These are phyloP conservation scores for Volvox carteri DNA, from an alignment of 163 green algal species.

Conservation along the genomic window DNA sequence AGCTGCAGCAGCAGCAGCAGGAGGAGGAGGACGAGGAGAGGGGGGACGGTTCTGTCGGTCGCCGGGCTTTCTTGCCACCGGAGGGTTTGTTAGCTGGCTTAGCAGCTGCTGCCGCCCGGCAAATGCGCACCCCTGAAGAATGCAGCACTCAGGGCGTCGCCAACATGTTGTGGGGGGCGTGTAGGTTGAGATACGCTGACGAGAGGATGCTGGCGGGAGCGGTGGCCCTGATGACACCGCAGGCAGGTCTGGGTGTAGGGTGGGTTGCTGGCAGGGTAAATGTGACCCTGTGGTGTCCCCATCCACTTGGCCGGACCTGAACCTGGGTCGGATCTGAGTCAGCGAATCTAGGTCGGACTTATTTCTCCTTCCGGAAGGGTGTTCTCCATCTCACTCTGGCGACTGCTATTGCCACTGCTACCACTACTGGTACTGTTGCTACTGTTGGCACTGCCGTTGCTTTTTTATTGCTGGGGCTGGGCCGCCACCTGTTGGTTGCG, in stretches of 20 bases:
- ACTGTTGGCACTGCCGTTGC: too few relatives aligned
- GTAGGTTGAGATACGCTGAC: not conserved
- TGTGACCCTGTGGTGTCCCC: too few relatives aligned
- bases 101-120: not conserved
- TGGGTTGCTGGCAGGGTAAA: too few relatives aligned
- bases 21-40: not conserved
- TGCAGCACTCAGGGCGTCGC: not conserved
- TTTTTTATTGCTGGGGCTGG: too few relatives aligned
- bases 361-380: too few relatives aligned
- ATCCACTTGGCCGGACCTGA: too few relatives aligned
- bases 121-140: not conserved
- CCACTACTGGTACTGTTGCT: too few relatives aligned
- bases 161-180: conserved; percentile 36
- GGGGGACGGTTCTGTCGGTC: not conserved
- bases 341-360: too few relatives aligned
- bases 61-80: not conserved
- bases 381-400: too few relatives aligned
- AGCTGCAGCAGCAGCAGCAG: not conserved
- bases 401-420: too few relatives aligned
- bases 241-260: not conserved
- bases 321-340: too few relatives aligned
- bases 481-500: too few relatives aligned
- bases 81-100: not conserved
- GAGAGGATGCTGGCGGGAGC: not conserved
- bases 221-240: not conserved